Evolutionary conservation across 1,284 basidiomycete genomes (phyloP), one percentile per base, ranked within the genome.

Genomic region (Calocybe gambosa): DNA sequence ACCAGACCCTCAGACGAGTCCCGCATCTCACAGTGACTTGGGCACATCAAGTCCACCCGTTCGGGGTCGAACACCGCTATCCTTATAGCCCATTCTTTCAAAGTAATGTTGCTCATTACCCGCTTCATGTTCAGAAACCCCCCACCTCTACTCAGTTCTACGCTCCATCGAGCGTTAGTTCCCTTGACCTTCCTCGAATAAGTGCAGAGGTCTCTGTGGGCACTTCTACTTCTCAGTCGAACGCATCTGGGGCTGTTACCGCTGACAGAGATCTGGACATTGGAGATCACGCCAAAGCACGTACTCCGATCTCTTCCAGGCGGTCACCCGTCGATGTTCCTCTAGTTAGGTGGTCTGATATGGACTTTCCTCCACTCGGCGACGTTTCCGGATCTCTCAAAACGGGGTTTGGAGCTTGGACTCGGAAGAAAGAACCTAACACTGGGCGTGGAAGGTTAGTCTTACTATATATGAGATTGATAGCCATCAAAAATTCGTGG

Each of bases 1-100:
- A 23, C 16, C 52, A 89, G 85, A 77, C 82, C 8, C 69, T 89
- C 52, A 76, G 81, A 51, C 70, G 73, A 44, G 70, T 88, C 10
- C 78, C 84, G 40, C 80, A 85, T 60, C 59, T 89, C 7, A 79
- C 73, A 0, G 80, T 85, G n/a, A 85, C 82, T 28, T 89, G 87
- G 86, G 82, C 85, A 16, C 85, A 88, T 62, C 78, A 76, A 50
- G 67, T 67, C 25, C 49, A 59, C 40, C 49, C 59, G 2, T 50
- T 57, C 50, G 61, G 53, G 29, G 52, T 49, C 43, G 55, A 55
- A 5, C 54, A 52, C 34, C 57, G 51, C 43, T 50, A 53, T 26
- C 53, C 36, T 35, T 50, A 46, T 40, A 55, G 44, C 15, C 47
- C 52, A 15, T 49, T 53, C 34, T 45, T 45, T 35, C 49, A 51